Base-by-base conservation (phyloP, 2,329 filamentous ascomycete genomes). In the Apiospora phragmitis region DNA sequence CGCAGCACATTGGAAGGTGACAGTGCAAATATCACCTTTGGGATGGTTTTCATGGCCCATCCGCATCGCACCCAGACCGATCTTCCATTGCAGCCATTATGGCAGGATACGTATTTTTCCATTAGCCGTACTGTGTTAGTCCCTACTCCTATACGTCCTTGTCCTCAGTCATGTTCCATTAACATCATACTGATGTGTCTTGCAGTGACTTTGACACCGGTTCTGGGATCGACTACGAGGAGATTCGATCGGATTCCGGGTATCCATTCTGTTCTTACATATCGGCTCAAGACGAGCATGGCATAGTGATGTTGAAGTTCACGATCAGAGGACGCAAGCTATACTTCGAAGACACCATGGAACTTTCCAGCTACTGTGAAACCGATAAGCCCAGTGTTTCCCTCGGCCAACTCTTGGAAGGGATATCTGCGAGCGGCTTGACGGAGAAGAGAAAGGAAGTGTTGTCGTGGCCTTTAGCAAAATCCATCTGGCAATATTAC, bases 121-220 rank as follows among this genome's bases (percentile, higher is more conserved):
- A 29, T 51, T 2, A 1, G 0, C 18, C 24, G 47, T 18, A 7
- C 47, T 51, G 24, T 29, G 47, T 51, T 16, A 14, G 24, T 51
- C 1, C 8, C n/a, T 14, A 3, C n/a, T 8, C 24, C 11, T 42
- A n/a, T n/a, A n/a, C n/a, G n/a, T n/a, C n/a, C n/a, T n/a, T n/a
- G n/a, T n/a, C n/a, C n/a, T 8, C 6, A n/a, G 5, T n/a, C 18
- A n/a, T 0, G 18, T 8, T n/a, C 3, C 6, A 14, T 26, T 6
- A 4, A 16, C 1, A 14, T 16, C 1, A 14, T 16, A 26, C 47
- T 51, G 24, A 51, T 11, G 4, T 26, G 9, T 7, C 0, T 12
- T 51, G 4, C 9, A 51, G 47, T 0, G 16, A 51, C 1, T 29
- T 51, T 29, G 47, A 29, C 16, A 2, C 47, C n/a, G 14, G 47